Evolutionary conservation across 2,329 filamentous ascomycete species (phyloP).

Genomic region (Chaetoscypha palmicola): DNA sequence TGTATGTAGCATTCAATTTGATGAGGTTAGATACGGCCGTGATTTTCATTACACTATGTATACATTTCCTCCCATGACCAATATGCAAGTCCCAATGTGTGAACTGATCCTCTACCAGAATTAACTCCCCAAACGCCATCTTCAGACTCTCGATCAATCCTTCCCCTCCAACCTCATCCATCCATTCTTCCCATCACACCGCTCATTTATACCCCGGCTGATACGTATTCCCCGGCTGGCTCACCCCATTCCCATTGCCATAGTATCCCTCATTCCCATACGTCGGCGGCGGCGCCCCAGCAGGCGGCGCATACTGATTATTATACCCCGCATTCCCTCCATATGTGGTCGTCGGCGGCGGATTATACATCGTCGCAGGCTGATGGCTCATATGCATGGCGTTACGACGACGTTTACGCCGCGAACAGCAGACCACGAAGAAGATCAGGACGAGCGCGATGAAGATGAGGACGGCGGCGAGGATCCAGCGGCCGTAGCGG

Average conservation of each 20-base stretch:
- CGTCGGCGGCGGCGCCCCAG: background rate
- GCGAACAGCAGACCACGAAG: background rate
- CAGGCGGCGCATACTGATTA: background rate
- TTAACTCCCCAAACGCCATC: no score
- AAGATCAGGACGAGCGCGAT: conserved; percentile 15
- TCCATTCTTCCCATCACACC: background rate
- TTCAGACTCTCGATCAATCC: no score
- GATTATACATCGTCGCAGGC: background rate
- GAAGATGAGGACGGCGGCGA: conserved; percentile 18
- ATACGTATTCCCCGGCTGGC: conserved; percentile 13
- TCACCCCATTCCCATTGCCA: background rate
- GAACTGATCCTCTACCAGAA: no score
- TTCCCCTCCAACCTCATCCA: background rate
- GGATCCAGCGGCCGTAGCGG: conserved; percentile 20
- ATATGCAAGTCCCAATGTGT: no score
- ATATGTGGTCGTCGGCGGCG: conserved; percentile 9
- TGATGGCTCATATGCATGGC: background rate
- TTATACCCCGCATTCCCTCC: conserved; percentile 2
- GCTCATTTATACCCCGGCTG: conserved; percentile 15
- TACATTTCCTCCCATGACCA: no score
- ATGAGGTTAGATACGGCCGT: no score
- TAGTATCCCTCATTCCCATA: background rate
- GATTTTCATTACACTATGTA: no score
- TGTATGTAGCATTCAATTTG: no score
- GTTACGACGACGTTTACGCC: background rate